phyloP scores from a whole-genome alignment of 768 basidiomycete genomes.

The Suillus weaverae region DNA sequence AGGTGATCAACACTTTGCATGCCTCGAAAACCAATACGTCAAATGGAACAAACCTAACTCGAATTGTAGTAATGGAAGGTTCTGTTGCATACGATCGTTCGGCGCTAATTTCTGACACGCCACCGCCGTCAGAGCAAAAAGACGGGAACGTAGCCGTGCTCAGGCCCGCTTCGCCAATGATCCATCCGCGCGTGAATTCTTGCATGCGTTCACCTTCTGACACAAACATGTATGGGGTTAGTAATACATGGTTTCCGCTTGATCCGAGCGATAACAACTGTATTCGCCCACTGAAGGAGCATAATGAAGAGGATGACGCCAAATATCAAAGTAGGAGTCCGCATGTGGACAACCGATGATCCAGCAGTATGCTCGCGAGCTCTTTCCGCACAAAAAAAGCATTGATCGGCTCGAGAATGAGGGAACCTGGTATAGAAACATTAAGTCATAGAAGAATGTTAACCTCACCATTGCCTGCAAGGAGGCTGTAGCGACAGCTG shows the following conservation, averaged over 20 bases:
- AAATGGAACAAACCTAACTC: constrained; percentile 3
- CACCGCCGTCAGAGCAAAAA: not conserved
- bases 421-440: not conserved
- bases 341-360: not conserved
- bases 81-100: not conserved
- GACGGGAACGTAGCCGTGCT: not conserved
- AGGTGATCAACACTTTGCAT: constrained; percentile 1
- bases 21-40: not conserved
- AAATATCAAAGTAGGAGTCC: not conserved
- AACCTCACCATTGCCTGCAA: constrained; percentile 8
- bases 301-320: not conserved
- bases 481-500: constrained; percentile 5
- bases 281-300: not conserved
- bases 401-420: constrained; percentile 2
- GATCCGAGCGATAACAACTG: not conserved
- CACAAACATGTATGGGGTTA: not conserved
- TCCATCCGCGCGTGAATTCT: not conserved
- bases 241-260: not conserved
- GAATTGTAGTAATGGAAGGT: not conserved
- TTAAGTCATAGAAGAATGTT: constrained; percentile 3
- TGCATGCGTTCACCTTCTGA: not conserved
- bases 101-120: not conserved
- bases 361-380: not conserved
- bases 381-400: not conserved
- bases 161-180: not conserved